Conservation (phyloP, 2,329 filamentous ascomycete species). For the Fusarium citri region DNA sequence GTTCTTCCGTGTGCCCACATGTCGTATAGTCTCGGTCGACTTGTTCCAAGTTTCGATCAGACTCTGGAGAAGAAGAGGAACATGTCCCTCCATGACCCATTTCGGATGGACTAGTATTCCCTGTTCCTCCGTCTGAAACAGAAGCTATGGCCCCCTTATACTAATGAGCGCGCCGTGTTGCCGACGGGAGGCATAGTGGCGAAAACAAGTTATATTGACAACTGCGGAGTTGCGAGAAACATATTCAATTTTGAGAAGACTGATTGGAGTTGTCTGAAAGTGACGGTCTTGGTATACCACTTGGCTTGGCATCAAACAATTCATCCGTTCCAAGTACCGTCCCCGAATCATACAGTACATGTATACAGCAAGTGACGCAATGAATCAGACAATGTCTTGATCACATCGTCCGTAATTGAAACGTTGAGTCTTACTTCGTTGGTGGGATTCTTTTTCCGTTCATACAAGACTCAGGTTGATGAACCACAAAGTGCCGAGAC, state of each 20-base stretch:
- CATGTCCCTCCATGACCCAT: constrained; percentile 11
- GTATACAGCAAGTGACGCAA: constrained; percentile 1
- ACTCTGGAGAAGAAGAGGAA: constrained; percentile 26
- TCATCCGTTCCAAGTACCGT: neutral
- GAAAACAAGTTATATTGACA: neutral
- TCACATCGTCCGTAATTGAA: constrained; percentile 21
- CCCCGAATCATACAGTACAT: too few relatives aligned
- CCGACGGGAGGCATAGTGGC: neutral
- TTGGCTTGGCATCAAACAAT: neutral
- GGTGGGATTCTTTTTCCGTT: constrained; percentile 36
- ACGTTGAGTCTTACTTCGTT: constrained; percentile 27
- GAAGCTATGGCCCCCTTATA: constrained; percentile 32
- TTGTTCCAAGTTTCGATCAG: constrained; percentile 8
- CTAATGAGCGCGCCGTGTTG: constrained; percentile 16
- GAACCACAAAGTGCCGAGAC: constrained; percentile 22
- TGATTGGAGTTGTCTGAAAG: neutral
- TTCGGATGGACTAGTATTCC: constrained; percentile 20
- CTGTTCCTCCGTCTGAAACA: constrained; percentile 32
- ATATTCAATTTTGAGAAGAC: neutral
- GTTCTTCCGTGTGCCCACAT: constrained; percentile 31
- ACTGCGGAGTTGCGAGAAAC: neutral
- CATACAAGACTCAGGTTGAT: constrained; percentile 16
- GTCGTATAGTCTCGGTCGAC: constrained; percentile 27
- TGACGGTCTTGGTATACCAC: neutral
- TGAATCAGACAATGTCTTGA: constrained; percentile 4